Evolutionary conservation across 225 moss, liverwort and hornwort species (phyloP).

Genomic region (Sphagnum tenellum): DNA sequence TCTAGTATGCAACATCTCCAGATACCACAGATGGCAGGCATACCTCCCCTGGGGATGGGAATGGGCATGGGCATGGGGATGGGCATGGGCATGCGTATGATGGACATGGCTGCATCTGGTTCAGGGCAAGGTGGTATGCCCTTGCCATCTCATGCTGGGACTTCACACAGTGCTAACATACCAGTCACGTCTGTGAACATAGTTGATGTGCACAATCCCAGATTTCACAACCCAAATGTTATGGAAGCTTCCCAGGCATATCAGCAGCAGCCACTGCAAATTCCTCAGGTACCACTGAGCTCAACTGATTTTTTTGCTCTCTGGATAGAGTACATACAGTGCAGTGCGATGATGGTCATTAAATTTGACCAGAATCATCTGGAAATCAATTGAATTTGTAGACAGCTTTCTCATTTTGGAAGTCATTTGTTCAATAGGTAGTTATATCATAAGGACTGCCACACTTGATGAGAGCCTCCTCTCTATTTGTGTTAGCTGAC

Average conservation of each 20-base stretch:
- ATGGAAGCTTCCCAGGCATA: slow-evolving; percentile 61
- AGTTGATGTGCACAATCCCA: slow-evolving; percentile 58
- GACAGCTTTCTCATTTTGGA: no score
- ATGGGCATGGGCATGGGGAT: slow-evolving; percentile 36
- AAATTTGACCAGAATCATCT: no score
- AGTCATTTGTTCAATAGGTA: no score
- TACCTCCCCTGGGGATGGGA: slow-evolving; percentile 33
- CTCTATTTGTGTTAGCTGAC: no score
- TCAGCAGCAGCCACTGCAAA: slow-evolving; percentile 55
- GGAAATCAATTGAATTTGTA: no score
- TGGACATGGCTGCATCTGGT: slow-evolving; percentile 46
- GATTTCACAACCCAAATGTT: slow-evolving; percentile 42
- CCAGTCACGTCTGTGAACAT: slow-evolving; percentile 39
- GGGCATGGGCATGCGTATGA: slow-evolving; percentile 70
- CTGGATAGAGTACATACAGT: no score
- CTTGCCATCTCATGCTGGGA: slow-evolving; percentile 35
- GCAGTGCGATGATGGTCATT: no score
- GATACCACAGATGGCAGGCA: slow-evolving; percentile 57
- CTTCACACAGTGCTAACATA: slow-evolving; percentile 37
- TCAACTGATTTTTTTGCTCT: not conserved
- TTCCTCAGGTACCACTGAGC: slow-evolving; percentile 45
- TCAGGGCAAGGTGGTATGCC: slow-evolving; percentile 41
- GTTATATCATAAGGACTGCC: not conserved
- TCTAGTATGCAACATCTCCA: slow-evolving; percentile 69
- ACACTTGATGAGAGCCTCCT: not conserved